Evolutionary conservation across 768 basidiomycete genomes (phyloP).

Genomic region (Trametes sanguinea): DNA sequence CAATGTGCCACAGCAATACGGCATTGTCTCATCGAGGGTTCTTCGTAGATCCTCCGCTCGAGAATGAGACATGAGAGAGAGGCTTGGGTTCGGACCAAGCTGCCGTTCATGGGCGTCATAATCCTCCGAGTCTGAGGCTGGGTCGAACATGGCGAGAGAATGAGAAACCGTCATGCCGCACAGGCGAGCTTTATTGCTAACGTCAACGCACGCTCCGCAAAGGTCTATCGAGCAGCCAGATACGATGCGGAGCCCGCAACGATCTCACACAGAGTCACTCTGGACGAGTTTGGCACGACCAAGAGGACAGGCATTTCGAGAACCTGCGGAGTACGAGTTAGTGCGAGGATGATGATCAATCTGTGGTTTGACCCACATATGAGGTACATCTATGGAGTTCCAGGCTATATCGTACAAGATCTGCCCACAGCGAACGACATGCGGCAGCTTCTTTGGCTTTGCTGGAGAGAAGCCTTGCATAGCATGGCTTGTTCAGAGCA

Average conservation of each 20-base stretch:
- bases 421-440: background rate
- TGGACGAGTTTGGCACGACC: background rate
- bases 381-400: background rate
- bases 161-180: background rate
- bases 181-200: background rate
- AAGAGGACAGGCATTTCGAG: background rate
- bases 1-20: slow-evolving; percentile 7
- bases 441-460: background rate
- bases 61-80: background rate
- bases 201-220: background rate
- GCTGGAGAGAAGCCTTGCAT: no score
- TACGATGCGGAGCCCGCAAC: background rate
- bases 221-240: no score
- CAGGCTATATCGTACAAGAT: background rate
- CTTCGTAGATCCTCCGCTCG: background rate
- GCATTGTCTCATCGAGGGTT: background rate
- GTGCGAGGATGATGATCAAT: slow-evolving; percentile 8
- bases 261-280: slow-evolving; percentile 16
- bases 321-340: slow-evolving; percentile 3
- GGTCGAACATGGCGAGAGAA: slow-evolving; percentile 6
- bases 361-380: background rate
- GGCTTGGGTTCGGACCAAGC: slow-evolving; percentile 4
- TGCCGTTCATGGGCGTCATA: background rate
- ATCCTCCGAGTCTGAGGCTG: slow-evolving; percentile 10
- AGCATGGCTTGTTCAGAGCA: no score